Evolutionary conservation across 192 early-diverging fungal genomes (phyloP), one percentile per base, ranked within the genome.

Genomic region (Umbelopsis ramanniana): DNA sequence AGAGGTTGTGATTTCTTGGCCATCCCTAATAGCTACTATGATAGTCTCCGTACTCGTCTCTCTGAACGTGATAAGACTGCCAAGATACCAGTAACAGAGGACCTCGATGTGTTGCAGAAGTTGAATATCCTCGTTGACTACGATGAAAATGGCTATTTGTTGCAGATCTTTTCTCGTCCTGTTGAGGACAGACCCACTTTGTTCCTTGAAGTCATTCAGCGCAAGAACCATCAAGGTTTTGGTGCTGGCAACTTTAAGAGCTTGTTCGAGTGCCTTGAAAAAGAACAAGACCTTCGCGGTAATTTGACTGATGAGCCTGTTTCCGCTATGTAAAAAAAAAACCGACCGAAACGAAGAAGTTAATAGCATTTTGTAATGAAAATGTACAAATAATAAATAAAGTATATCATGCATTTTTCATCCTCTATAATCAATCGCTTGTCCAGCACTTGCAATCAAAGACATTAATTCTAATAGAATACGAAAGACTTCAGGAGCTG

Each of bases 181-280:
- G 81, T 96, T 17, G 92, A 96, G 83, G 97, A 99, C 78, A 88
- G 97, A 53, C 97, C 97, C 4, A 99, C 97, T 4, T 85, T 99
- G 37, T 99, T 98, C 73, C 86, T 98, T 73, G 97, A 99, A 81
- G 92, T 99, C 76, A 99, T 98, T 77, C 97, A 99, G 82, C 92
- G 96, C 46, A 89, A 91, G 53, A 94, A 95, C 76, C 94, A 96
- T 81, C 83, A 92, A 80, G 94, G 94, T 37, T 97, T 97, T 79
- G 97, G 96, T 68, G 95, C 95, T 52, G 97, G 97, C 63, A 98
- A 98, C 88, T 97, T 98, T 87, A 93, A 95, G 91, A 93, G 93
- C 70, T 86, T 99, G 63, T 99, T 99, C 83, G 96, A 96, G 85
- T 91, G 93, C 50, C 91, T 99, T 70, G 97, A 99, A 86, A 81